Base-by-base conservation (phyloP, 768 basidiomycete genomes). In the Podaxis sp. region DNA sequence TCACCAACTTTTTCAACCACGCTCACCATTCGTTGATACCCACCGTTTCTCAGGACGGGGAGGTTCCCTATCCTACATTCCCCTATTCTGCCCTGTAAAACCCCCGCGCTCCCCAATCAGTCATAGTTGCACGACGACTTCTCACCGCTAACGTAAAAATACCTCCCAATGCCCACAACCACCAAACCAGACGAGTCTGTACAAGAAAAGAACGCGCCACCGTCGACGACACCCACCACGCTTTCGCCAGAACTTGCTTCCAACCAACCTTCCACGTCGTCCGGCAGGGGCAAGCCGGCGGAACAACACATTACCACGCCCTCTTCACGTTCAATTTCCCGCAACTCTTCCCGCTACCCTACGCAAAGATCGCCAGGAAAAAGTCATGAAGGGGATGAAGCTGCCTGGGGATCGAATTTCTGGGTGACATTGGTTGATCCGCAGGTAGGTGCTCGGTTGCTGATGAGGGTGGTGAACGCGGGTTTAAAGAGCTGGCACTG, bases 381-480 rank as follows among this genome's bases (percentile, higher is more conserved):
- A 37, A 68, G 58, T 29, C 72, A 73, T 47, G 77, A 80, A 57
- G 74, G 69, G 52, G 77, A 81, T 59, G 83, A 82, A 66, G 74
- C 83, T 64, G 82, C 82, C 29, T 95, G 93, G 93, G 93, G 93
- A 4, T 85, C 90, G 27, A 89, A 94, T 73, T 96, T 97, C 72
- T 97, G 95, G 95, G 93, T 96, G 6, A 96, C 95, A 5, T 80
- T 96, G 57, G 83, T 90, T 53, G 94, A 97, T 80, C 95, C 95
- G 27, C 86, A 91, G 82, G 94, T 91, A 72, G 66, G 82, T 81
- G 64, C 43, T 57, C 49, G 61, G 15, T 53, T 57, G 57, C 38
- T 37, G 58, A 55, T 51, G n/a, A 0, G 27, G 27, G 56, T 50
- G 40, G n/a, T 33, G 22, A 63, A 40, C 22, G 46, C 38, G 43